phyloP scores from a whole-genome alignment of 768 basidiomycete genomes.

The Holtermannia corniformis region DNA sequence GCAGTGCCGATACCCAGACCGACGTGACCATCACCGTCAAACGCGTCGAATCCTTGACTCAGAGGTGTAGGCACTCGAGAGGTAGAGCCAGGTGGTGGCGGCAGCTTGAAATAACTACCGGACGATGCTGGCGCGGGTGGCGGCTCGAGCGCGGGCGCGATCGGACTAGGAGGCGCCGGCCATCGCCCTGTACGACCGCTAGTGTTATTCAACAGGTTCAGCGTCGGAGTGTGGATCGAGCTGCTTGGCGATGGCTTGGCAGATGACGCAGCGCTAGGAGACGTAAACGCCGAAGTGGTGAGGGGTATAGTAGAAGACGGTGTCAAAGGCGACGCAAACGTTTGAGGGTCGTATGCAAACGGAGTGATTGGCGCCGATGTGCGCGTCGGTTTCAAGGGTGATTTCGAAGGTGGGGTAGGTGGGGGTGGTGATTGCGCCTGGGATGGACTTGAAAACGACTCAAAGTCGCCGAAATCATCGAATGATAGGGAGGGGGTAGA shows the following conservation, averaged over 20 bases:
- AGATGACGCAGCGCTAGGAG: neutral
- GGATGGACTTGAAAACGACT: slow-evolving; percentile 26
- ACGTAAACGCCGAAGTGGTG: neutral
- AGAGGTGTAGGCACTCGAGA: neutral
- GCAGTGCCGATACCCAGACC: too few relatives aligned
- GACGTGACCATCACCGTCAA: neutral
- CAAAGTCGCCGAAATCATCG: slow-evolving; percentile 43
- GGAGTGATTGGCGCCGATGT: slow-evolving; percentile 14
- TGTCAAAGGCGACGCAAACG: too few relatives aligned
- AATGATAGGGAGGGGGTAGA: slow-evolving; percentile 12
- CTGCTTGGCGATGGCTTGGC: neutral
- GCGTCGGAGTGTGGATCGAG: neutral
- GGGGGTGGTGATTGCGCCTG: too few relatives aligned
- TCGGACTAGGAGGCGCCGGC: slow-evolving; percentile 31
- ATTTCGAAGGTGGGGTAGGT: slow-evolving; percentile 6
- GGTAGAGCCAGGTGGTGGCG: neutral
- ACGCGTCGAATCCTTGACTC: neutral
- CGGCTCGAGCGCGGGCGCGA: slow-evolving; percentile 21
- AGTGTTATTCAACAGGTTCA: neutral
- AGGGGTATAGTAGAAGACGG: neutral
- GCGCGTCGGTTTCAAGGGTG: neutral
- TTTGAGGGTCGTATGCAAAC: too few relatives aligned
- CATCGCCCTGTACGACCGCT: slow-evolving; percentile 9
- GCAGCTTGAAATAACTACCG: neutral
- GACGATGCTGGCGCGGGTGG: slow-evolving; percentile 7